Base-by-base conservation (phyloP, 495 filamentous ascomycete species). In the Daldinia loculata region DNA sequence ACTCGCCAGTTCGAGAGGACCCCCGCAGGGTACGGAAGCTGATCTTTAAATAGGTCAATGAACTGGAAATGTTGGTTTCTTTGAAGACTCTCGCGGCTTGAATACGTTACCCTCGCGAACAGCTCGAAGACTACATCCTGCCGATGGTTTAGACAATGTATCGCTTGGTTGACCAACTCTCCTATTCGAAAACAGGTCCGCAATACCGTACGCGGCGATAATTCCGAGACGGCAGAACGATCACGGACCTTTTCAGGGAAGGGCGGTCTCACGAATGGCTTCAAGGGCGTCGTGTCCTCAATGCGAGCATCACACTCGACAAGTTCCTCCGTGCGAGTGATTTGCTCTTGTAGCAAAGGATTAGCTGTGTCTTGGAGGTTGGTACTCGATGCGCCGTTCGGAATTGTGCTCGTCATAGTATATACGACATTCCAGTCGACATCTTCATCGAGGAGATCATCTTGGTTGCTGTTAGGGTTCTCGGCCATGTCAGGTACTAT, bases 111-210 rank as follows among this genome's bases (percentile, higher is more conserved):
- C 26, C 85, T 77, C 7, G 87, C 89, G 71, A 84, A 90, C 2
- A 90, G 70, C 73, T 90, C 89, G 45, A 90, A 80, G 0, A 88
- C 66, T 14, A 82, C 80, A 52, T 83, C 79, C 50, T 84, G 82
- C 2, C 76, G 63, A 22, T 63, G 39, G 12, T 57, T 52, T 24
- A 80, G 67, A 48, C 77, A 75, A 32, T 77, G 76, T 6, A 74
- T 76, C 51, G 82, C 83, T 45, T 82, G 77, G 38, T 83, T 71
- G 72, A 90, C 62, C 48, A 89, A 82, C 61, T 88, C 84, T 17
- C 85, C 87, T 51, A 88, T 81, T 7, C 87, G 84, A 72, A 91
- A 91, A 67, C 88, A 90, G 2, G 84, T 87, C 38, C 87, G 84
- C 4, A 90, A 77, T 12, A 84, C 48, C 2, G 70, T 79, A 14